These are phyloP conservation scores for Candida succiphila DNA, from an alignment of 805 yeast genomes.

Conservation along the genomic window DNA sequence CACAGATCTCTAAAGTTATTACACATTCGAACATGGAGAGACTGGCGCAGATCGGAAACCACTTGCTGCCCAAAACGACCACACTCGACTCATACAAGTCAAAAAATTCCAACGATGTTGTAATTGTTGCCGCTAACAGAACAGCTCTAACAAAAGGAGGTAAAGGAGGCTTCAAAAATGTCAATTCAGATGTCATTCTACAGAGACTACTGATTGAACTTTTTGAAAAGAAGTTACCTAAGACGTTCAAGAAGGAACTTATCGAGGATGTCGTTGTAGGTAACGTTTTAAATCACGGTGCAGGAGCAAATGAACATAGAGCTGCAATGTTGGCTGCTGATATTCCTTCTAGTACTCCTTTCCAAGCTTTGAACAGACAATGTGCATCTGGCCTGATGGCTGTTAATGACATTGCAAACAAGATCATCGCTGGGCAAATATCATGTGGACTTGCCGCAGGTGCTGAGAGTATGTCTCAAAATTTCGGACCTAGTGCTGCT, in stretches of 20 bases:
- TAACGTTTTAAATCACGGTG: slow-evolving; percentile 84
- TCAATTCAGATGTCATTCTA: slow-evolving; percentile 71
- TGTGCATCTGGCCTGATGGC: slow-evolving; percentile 94
- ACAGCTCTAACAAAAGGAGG: slow-evolving; percentile 87
- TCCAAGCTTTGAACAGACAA: slow-evolving; percentile 82
- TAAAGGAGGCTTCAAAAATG: slow-evolving; percentile 76
- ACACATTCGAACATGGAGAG: slow-evolving; percentile 21
- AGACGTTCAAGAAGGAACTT: slow-evolving; percentile 35
- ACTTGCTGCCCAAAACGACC: slow-evolving; percentile 14
- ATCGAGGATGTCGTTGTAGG: slow-evolving; percentile 87
- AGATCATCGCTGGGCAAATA: slow-evolving; percentile 80
- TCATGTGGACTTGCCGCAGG: slow-evolving; percentile 88
- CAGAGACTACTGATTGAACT: slow-evolving; percentile 54
- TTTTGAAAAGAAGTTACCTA: slow-evolving; percentile 41
- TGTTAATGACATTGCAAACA: slow-evolving; percentile 80
- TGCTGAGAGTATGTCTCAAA: slow-evolving; percentile 88
- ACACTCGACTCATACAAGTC: slow-evolving; percentile 24
- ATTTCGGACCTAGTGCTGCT: slow-evolving; percentile 74
- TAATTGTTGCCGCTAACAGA: slow-evolving; percentile 82
- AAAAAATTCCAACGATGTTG: slow-evolving; percentile 81
- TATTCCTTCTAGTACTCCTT: slow-evolving; percentile 70
- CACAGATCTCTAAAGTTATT: neutral
- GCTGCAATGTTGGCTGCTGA: slow-evolving; percentile 92
- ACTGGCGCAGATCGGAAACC: slow-evolving; percentile 24
- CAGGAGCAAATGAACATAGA: slow-evolving; percentile 92